A percentile compares a stretch with the other conserved stretches of the same genome.
phyloP scores from a whole-genome alignment of 352 stramenopile genomes.

The Phytophthora fragariae region DNA sequence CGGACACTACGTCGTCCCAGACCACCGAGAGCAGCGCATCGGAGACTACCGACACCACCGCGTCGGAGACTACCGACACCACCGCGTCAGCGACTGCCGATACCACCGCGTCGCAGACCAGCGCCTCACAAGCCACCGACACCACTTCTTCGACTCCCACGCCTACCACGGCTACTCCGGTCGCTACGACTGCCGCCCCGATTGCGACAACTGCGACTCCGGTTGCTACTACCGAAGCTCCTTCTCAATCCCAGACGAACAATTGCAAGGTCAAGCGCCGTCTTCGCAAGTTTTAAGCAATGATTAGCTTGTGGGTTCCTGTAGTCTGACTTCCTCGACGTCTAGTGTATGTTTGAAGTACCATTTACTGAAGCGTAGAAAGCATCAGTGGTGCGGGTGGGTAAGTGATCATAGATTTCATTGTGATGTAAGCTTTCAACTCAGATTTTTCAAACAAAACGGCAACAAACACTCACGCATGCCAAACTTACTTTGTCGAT shows the following conservation, averaged over 20 bases:
- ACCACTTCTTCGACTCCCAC: conserved; percentile 10
- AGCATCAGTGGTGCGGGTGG: background rate
- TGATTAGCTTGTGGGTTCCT: conserved; percentile 6
- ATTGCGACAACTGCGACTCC: conserved; percentile 7
- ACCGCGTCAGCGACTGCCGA: conserved; percentile 22
- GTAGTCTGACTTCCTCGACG: conserved; percentile 27
- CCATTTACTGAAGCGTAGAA: conserved; percentile 2
- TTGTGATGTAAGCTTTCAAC: conserved; percentile 7
- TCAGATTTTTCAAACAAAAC: conserved; percentile 1
- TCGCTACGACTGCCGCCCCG: conserved; percentile 18
- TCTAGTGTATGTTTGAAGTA: conserved; percentile 23
- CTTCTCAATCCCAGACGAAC: conserved; percentile 16
- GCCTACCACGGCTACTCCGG: conserved; percentile 8
- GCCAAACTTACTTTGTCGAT: too few relatives aligned
- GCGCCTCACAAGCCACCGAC: too few relatives aligned
- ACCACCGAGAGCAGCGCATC: conserved; percentile 18
- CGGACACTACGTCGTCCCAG: conserved; percentile 6
- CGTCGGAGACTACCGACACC: background rate
- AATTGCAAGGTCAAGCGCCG: conserved; percentile 41
- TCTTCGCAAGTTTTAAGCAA: conserved; percentile 32
- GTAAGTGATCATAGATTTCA: conserved; percentile 19
- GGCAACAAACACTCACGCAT: too few relatives aligned
- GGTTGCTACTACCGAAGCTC: conserved; percentile 10
- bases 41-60: conserved; percentile 8
- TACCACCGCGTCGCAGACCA: background rate